Base-by-base conservation (phyloP, 2,329 filamentous ascomycete genomes). In the Xylaria sp. region DNA sequence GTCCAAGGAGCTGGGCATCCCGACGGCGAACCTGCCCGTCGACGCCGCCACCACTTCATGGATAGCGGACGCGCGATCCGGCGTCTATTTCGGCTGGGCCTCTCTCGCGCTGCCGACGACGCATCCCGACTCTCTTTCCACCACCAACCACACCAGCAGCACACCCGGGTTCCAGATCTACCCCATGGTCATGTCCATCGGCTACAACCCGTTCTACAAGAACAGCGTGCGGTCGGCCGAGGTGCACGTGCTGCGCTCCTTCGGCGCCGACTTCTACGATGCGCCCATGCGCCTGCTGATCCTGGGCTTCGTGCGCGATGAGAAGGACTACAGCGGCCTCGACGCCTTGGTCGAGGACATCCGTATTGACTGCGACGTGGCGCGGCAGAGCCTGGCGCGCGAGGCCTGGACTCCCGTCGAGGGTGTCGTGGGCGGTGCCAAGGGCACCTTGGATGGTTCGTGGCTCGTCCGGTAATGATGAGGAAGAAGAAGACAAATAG, bases 171-270 rank as follows among this genome's bases (percentile, higher is more conserved):
- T 74, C 75, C 76, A 78, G 52, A 83, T 96, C 65, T 93, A 91
- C 80, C 93, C 93, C 0, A 96, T 97, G 87, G 94, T 97, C 72
- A 92, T 97, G 90, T 93, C 90, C 69, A 95, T 97, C 72, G 96
- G 96, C 52, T 98, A 94, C 87, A 99, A 98, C 81, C 96, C 96
- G 0, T 98, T 94, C 82, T 99, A 97, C 86, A 94, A 94, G 79
- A 98, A 99, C 85, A 90, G 87, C 4, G 89, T 93, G 55, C 90
- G 93, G 70, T 93, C 89, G 70, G 94, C 96, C 77, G 94, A 97
- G 85, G 94, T 97, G 65, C 94, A 97, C 82, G 87, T 99, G 63
- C 87, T 99, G 80, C 90, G 93, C 76, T 80, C 84, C 50, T 97
- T 97, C 78, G 79, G 81, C 1, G 82, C 85, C 45, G 94, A 98